Evolutionary conservation across 2,329 filamentous ascomycete genomes (phyloP), one percentile per base, ranked within the genome.

Genomic region (Corniculantispora saksenae): DNA sequence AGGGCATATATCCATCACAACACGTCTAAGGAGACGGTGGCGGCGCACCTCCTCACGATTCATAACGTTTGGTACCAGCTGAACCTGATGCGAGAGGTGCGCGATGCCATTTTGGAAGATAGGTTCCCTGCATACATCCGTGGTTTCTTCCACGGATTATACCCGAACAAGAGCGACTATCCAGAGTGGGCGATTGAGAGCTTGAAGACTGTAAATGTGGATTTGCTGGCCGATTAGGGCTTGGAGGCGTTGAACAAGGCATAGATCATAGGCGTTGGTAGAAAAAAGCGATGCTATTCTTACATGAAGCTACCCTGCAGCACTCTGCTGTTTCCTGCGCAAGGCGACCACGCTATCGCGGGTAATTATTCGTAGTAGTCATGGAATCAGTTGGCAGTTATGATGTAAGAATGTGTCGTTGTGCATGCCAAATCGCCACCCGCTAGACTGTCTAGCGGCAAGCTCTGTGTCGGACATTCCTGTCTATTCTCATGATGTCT

Each of bases 21-120:
- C 69, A 89, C 92, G 0, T 90, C 91, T 32, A 99, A 99, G 79
- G 95, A 99, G 82, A 99, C 95, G 0, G 94, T 92, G 1, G 93
- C 94, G 9, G 95, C 96, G 19, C 84, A 87, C 74, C 81, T 92
- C 27, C 81, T 99, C 63, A 97, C 93, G 1, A 93, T 98, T 74
- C 95, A 99, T 77, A 99, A 99, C 74, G 92, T 99, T 29, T 93
- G 93, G 80, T 97, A 97, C 74, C 88, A 97, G 75, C 83, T 99
- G 62, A 85, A 90, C 66, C 80, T 99, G 71, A 97, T 98, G 93
- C 82, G 84, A 23, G 81, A 86, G 66, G 86, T 88, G 15, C 85
- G 94, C 66, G 83, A 91, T 67, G 89, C 95, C 19, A 93, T 98
- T 67, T 80, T 97, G 9, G 90, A 90, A 67, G 93, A 97, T 74